Percentiles rank a stretch among this genome's conserved stretches.
Conservation (phyloP, 1,284 basidiomycete genomes). For the Irpex sp. region DNA sequence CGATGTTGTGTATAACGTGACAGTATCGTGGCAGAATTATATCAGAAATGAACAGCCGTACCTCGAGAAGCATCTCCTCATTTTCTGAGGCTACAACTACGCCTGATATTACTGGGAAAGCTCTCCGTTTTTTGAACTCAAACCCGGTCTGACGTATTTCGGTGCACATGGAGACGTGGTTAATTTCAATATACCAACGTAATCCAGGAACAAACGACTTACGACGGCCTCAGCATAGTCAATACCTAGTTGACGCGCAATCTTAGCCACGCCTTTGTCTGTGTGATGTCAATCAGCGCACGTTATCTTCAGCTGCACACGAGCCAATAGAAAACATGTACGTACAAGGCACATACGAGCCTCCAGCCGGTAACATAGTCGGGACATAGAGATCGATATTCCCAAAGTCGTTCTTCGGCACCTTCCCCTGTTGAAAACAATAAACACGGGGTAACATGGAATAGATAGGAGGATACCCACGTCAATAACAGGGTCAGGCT, state of each 20-base stretch:
- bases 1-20: not conserved
- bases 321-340: constrained; percentile 15
- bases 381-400: constrained; percentile 97
- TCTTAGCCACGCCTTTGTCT: constrained; percentile 89
- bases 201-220: constrained; percentile 27
- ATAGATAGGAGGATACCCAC: constrained; percentile 40
- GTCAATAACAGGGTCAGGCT: constrained; percentile 77
- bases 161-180: not conserved
- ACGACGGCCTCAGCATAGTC: constrained; percentile 94
- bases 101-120: constrained; percentile 83
- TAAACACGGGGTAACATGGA: not conserved
- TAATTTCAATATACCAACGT: not conserved
- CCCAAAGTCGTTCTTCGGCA: constrained; percentile 95
- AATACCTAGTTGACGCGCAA: constrained; percentile 84
- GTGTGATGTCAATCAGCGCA: not conserved
- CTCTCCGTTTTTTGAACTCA: constrained; percentile 91
- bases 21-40: not conserved
- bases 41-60: constrained; percentile 28
- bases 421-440: constrained; percentile 61
- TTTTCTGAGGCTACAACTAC: constrained; percentile 86
- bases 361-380: constrained; percentile 91
- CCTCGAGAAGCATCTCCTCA: constrained; percentile 76
- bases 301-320: not conserved
- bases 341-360: constrained; percentile 85
- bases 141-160: constrained; percentile 70